Evolutionary conservation across 2,329 filamentous ascomycete species (phyloP), one percentile per base, ranked within the genome.

Genomic region (Diaporthe caulivora): DNA sequence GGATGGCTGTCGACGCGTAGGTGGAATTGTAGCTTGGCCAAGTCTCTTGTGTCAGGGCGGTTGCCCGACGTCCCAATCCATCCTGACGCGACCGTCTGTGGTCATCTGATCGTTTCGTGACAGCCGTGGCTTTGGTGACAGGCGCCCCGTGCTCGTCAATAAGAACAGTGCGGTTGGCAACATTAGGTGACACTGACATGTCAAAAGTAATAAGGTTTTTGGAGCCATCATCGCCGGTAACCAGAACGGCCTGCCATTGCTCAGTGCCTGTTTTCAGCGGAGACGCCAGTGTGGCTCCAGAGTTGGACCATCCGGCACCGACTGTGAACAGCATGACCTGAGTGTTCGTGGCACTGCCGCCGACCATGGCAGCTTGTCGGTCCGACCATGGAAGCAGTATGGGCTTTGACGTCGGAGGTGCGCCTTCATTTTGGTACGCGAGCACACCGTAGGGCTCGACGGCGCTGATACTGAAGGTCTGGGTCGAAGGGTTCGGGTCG

Each of bases 1-100:
- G 89, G 8, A 87, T 90, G 11, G 83, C 85, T 1, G 84, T 88
- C 0, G 95, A 93, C 0, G 93, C 95, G 54, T 92, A 83, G 0
- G 92, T 93, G 69, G 85, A 87, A 82, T 98, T 95, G 82, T 98
- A 98, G 3, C 86, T 79, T 2, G 95, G 95, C 91, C 94, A 97
- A 78, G 91, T 85, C 29, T 84, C 84, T 34, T 92, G 80, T 0
- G 90, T 91, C 40, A 94, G 82, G 21, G 78, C 87, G 51, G 76
- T 76, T 31, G 77, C 78, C 54, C 62, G 55, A n/a, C 69, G 69
- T 42, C 40, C 57, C 26, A 53, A 3, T 18, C 31, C 34, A 24
- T 54, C 24, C 24, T 40, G 34, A 44, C 26, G 44, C 26, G 44
- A 29, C 69, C 69, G 37, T 24, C 40, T 74, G 51, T 70, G 71